Percentiles rank a stretch among this genome's conserved stretches.
Conservation (phyloP, 2,329 filamentous ascomycete genomes). For the Raffaelea albimanens region DNA sequence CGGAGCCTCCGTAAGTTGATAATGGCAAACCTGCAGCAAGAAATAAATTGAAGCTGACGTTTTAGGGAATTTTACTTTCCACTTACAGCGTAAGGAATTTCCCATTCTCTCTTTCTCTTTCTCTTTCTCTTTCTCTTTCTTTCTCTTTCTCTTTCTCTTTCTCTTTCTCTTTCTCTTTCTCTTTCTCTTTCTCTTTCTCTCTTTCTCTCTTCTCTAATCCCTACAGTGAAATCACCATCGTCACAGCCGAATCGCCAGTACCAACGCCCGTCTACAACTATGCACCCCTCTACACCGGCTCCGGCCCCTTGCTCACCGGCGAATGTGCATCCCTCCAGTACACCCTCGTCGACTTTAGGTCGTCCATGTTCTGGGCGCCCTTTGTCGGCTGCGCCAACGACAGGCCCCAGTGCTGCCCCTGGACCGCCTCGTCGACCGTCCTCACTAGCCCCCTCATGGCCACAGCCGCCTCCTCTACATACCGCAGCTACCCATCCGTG, state of each 20-base stretch:
- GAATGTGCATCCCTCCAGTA: conserved; percentile 16
- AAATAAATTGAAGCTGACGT: too few species aligned
- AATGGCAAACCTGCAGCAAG: too few species aligned
- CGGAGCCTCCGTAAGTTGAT: too few species aligned
- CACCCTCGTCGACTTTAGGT: conserved; percentile 19
- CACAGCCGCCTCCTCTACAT: neutral
- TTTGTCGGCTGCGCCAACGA: conserved; percentile 17
- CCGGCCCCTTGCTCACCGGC: conserved; percentile 15
- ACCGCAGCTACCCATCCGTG: conserved; percentile 2
- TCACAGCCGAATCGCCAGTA: conserved; percentile 5
- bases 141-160: conserved; percentile 6
- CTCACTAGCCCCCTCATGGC: conserved; percentile 5
- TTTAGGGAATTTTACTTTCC: too few species aligned
- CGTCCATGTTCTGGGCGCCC: conserved; percentile 17
- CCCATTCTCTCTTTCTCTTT: neutral
- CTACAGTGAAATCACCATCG: conserved; percentile 12
- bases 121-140: neutral
- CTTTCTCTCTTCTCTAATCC: neutral
- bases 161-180: conserved; percentile 14
- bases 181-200: neutral
- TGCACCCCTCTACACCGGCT: conserved; percentile 13
- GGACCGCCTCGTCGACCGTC: conserved; percentile 12
- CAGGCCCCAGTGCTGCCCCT: conserved; percentile 19
- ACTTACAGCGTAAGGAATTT: too few species aligned
- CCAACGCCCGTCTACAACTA: conserved; percentile 3